Evolutionary conservation across 805 yeast species (phyloP).

Genomic region (Metschnikowia dekortorum): DNA sequence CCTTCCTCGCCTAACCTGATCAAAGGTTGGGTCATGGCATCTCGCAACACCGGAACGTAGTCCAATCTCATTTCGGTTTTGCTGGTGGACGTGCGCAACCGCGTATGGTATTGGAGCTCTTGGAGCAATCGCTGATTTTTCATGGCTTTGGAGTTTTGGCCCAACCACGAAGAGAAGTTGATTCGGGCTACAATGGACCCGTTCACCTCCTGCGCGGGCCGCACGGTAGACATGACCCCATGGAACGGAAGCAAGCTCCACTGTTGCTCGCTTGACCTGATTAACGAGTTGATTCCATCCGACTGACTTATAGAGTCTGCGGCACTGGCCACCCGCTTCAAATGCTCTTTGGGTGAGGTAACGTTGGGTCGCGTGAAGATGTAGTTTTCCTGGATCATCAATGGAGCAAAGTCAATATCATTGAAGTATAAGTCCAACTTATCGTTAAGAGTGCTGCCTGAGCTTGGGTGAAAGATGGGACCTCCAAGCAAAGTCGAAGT

Average conservation of each 20-base stretch:
- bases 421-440: conserved; percentile 87
- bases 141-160: conserved; percentile 80
- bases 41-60: conserved; percentile 63
- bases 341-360: conserved; percentile 44
- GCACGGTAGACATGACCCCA: conserved; percentile 78
- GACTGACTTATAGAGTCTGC: conserved; percentile 84
- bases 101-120: conserved; percentile 83
- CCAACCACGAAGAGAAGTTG: conserved; percentile 82
- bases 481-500: conserved; percentile 61
- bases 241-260: conserved; percentile 93
- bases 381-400: conserved; percentile 96
- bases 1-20: conserved; percentile 55
- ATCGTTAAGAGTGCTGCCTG: conserved; percentile 62
- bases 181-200: conserved; percentile 68
- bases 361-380: conserved; percentile 57
- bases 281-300: conserved; percentile 74
- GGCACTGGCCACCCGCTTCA: conserved; percentile 67
- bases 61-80: conserved; percentile 70
- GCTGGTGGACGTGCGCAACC: conserved; percentile 74
- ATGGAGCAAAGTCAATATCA: conserved; percentile 90
- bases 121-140: conserved; percentile 77
- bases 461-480: conserved; percentile 49
- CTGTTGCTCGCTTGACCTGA: conserved; percentile 87
- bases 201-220: conserved; percentile 70
- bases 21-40: conserved; percentile 57